Evolutionary conservation across 352 stramenopile species (phyloP), one percentile per base, ranked within the genome.

Genomic region (Phytopythium ostracodes): DNA sequence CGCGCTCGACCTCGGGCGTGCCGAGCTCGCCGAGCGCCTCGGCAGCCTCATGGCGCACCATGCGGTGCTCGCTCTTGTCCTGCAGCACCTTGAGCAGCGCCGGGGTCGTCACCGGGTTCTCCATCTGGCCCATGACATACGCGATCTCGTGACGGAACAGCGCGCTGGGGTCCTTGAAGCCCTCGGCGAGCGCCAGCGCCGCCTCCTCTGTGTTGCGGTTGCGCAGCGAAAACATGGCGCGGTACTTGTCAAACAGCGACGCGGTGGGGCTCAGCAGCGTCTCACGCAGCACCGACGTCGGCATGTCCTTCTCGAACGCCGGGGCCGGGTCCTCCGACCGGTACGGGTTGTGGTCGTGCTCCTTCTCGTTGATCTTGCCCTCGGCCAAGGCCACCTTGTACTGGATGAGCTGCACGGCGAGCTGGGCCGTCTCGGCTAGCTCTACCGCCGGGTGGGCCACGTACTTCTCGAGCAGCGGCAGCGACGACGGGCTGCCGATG

Each of bases 161-260:
- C 36, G 87, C 79, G 68, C 77, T 94, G n/a, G 70, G 59, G 68
- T 96, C 89, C 18, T 73, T 66, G 60, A 97, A 93, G 17, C 74
- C 87, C 27, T 82, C 74, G 4, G 78, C 76, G 1, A 97, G 75
- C 24, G 83, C 87, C 10, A 95, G 65, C 27, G 87, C 89, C 1
- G 91, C 87, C 46, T 97, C 89, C 56, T 88, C 78, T 43, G 84
- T 96, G 71, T 97, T 98, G 59, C 89, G 83, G 85, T 99, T 99
- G 29, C 98, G 88, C 27, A 99, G 73, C 36, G 94, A 98, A 70
- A 99, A 99, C 96, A 99, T 99, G 52, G 96, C 97, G 44, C 96
- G 91, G 73, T 99, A 99, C 55, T 87, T 81, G 42, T 89, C 73
- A 59, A 98, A 99, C 20, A 99, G 84, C 57, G 89, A 85, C 11